phyloP scores from a whole-genome alignment of 148 eudicot species.

The Rhododendron simsii region DNA sequence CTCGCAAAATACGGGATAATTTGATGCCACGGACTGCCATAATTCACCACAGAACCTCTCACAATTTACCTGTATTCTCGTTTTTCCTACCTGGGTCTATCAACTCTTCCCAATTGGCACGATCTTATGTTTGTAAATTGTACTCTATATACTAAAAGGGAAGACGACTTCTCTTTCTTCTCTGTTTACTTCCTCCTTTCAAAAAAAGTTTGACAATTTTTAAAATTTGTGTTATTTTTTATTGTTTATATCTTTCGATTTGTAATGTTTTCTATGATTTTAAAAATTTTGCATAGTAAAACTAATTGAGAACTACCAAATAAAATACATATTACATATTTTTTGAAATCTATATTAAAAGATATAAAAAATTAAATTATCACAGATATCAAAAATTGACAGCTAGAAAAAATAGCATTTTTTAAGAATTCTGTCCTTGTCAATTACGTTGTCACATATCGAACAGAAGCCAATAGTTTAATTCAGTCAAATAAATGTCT shows the following conservation, averaged over 20 bases:
- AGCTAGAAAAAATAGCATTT: too few relatives aligned
- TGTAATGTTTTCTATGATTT: too few relatives aligned
- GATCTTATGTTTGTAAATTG: neutral
- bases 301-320: too few relatives aligned
- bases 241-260: too few relatives aligned
- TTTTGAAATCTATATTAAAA: too few relatives aligned
- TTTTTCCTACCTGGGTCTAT: neutral
- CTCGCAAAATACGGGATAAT: neutral
- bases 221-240: too few relatives aligned
- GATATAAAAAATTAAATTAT: too few relatives aligned
- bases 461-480: too few relatives aligned
- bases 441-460: neutral
- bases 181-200: neutral
- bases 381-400: too few relatives aligned
- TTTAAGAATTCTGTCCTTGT: neutral
- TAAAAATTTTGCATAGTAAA: too few relatives aligned
- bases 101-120: neutral
- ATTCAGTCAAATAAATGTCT: neutral
- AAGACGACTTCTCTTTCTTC: neutral
- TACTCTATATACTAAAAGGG: neutral
- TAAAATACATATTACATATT: too few relatives aligned
- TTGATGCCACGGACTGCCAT: neutral
- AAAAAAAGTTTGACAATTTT: too few relatives aligned
- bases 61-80: neutral
- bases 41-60: neutral